A percentile compares a stretch with the other conserved stretches of the same genome.
phyloP scores from a whole-genome alignment of 2,329 filamentous ascomycete genomes.

The Berkeleyomyces basicola region DNA sequence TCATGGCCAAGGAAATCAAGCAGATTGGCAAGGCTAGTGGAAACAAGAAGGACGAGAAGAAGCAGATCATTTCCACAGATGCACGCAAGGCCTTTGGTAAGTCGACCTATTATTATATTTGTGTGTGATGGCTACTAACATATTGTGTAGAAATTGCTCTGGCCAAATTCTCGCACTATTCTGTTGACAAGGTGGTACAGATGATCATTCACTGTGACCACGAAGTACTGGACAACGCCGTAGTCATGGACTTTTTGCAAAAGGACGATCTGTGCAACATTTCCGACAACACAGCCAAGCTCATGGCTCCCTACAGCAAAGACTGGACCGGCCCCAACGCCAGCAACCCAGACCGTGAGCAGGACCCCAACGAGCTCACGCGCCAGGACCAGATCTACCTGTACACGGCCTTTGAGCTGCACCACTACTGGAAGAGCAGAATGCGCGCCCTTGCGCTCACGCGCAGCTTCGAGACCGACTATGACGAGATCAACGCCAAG shows the following conservation, averaged over 20 bases:
- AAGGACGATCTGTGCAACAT: slow-evolving; percentile 86
- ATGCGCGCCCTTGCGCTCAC: slow-evolving; percentile 84
- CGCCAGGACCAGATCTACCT: slow-evolving; percentile 92
- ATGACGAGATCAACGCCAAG: slow-evolving; percentile 77
- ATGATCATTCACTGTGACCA: slow-evolving; percentile 93
- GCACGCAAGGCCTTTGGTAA: slow-evolving; percentile 71
- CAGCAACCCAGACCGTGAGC: slow-evolving; percentile 54
- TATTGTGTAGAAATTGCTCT: slow-evolving; percentile 56
- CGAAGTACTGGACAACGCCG: slow-evolving; percentile 71
- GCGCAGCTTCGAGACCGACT: slow-evolving; percentile 69
- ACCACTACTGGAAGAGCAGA: slow-evolving; percentile 96
- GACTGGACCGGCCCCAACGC: slow-evolving; percentile 61
- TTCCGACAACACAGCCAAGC: slow-evolving; percentile 75
- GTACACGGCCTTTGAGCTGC: slow-evolving; percentile 80
- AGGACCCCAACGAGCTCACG: slow-evolving; percentile 75
- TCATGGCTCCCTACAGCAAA: slow-evolving; percentile 87
- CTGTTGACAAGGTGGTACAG: slow-evolving; percentile 70
- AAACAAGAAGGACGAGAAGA: slow-evolving; percentile 77
- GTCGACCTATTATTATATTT: slow-evolving; percentile 17
- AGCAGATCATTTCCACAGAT: slow-evolving; percentile 86
- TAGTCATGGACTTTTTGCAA: slow-evolving; percentile 93
- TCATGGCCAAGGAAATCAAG: slow-evolving; percentile 95
- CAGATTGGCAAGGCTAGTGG: slow-evolving; percentile 51
- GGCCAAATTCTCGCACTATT: slow-evolving; percentile 74
- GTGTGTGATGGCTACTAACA: slow-evolving; percentile 22